Base-by-base conservation (phyloP, 139 green algal genomes). In the Volvox reticuliferus region DNA sequence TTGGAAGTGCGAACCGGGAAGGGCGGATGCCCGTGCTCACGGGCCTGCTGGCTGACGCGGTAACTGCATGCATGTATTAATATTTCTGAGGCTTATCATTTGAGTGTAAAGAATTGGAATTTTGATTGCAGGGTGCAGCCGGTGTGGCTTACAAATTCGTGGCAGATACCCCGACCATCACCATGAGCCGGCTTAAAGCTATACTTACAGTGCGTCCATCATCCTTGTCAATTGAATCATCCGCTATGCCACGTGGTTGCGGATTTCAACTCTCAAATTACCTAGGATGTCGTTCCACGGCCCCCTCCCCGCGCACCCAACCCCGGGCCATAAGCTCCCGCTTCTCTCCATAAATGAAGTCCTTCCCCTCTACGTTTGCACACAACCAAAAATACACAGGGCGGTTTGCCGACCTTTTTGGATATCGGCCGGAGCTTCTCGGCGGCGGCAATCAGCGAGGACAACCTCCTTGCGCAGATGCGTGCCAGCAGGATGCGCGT, bases 331-430 rank as follows among this genome's bases (percentile, higher is more conserved):
- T 26, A 30, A 22, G 24, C 19, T 36, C 80, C 12, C 55, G 50
- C 50, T 30, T 36, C 73, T 65, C 71, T 0, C 35, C 50, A 2
- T 9, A 5, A 55, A 55, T 55, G 44, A 55, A 55, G 44, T 55
- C 44, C 44, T 55, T 55, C 44, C 44, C 9, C 9, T 55, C 44
- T 55, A 5, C 44, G 44, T 55, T 55, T 55, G 44, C 44, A 55
- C 9, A 9, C 5, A 73, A 24, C 65, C 6, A 73, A 73, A 73
- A 73, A 24, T 30, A 30, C 24, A 28, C 93, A 97, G 91, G 98
- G 98, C 20, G 94, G 96, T 20, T 91, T 99, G 63, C 98, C 98
- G 12, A 99, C 98, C 2, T 99, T 99, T 75, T 93, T 99, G 50
- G 98, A 99, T 91, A 91, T 99, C 24, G 96, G 96, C 22, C 94